These are phyloP conservation scores for Paraphoma chrysanthemicola DNA, from an alignment of 2,329 filamentous ascomycete species.

Conservation along the genomic window DNA sequence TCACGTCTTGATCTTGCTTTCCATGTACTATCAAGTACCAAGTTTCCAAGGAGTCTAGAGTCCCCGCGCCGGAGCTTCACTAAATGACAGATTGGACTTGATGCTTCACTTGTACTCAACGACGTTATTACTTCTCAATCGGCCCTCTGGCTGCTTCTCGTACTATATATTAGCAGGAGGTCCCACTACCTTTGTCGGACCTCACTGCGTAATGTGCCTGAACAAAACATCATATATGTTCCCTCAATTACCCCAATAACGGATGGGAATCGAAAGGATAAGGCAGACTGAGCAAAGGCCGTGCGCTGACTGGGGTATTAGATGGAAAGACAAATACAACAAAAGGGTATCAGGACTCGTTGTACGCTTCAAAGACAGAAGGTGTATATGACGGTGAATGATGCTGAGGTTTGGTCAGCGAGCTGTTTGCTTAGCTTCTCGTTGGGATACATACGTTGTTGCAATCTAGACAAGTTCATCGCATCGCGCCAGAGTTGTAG, in stretches of 20 bases:
- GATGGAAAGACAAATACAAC: constrained; percentile 23
- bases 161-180: constrained; percentile 4
- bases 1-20: no score
- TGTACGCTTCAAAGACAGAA: constrained; percentile 22
- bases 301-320: constrained; percentile 34
- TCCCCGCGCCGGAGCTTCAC: no score
- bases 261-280: constrained; percentile 1
- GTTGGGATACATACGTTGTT: constrained; percentile 16
- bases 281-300: constrained; percentile 4
- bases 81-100: no score
- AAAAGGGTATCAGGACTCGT: constrained; percentile 42
- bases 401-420: constrained; percentile 5
- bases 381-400: constrained; percentile 16
- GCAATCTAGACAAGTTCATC: constrained; percentile 23
- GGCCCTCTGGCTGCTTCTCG: not conserved
- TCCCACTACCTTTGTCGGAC: not conserved
- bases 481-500: constrained; percentile 10
- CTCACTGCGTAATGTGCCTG: constrained; percentile 2
- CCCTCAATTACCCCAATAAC: constrained; percentile 15
- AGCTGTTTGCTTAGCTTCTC: not conserved
- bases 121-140: constrained; percentile 7
- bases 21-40: no score
- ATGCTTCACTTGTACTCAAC: not conserved
- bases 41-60: no score
- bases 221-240: constrained; percentile 15